These are phyloP conservation scores for Colletotrichum sp. DNA, from an alignment of 2,329 filamentous ascomycete genomes.

Conservation along the genomic window DNA sequence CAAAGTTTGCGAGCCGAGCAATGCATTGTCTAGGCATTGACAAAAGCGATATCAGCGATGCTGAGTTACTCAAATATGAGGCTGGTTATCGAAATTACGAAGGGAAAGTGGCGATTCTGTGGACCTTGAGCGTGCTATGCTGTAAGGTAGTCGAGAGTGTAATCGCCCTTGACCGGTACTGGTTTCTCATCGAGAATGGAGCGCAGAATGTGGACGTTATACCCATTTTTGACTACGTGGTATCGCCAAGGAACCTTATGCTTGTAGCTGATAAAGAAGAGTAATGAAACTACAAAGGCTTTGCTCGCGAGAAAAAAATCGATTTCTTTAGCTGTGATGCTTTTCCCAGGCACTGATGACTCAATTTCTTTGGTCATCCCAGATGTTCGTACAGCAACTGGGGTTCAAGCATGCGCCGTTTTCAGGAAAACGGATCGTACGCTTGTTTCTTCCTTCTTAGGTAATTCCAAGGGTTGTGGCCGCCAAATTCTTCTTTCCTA, in stretches of 20 bases:
- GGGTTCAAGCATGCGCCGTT: no score
- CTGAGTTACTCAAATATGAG: constrained; percentile 30
- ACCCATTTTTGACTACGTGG: background rate
- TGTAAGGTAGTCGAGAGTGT: constrained; percentile 37
- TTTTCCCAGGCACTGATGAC: no score
- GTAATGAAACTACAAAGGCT: no score
- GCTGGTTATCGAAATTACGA: constrained; percentile 24
- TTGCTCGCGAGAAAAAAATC: no score
- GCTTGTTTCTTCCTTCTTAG: no score
- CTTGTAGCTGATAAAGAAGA: constrained; percentile 9
- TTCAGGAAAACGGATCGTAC: no score
- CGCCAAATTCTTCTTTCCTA: no score
- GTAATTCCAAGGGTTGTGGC: no score
- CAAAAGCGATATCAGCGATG: constrained; percentile 8
- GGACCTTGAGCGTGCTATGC: constrained; percentile 36
- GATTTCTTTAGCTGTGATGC: no score
- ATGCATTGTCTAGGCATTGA: constrained; percentile 28
- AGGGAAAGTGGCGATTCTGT: constrained; percentile 33
- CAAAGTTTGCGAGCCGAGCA: constrained; percentile 29
- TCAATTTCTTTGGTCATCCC: no score
- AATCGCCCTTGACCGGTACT: constrained; percentile 35
- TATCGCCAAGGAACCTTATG: constrained; percentile 7
- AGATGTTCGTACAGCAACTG: no score
- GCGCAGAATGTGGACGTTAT: constrained; percentile 27
- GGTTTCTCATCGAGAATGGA: constrained; percentile 30